Conservation (phyloP, 495 filamentous ascomycete genomes). For the Podospora australis region DNA sequence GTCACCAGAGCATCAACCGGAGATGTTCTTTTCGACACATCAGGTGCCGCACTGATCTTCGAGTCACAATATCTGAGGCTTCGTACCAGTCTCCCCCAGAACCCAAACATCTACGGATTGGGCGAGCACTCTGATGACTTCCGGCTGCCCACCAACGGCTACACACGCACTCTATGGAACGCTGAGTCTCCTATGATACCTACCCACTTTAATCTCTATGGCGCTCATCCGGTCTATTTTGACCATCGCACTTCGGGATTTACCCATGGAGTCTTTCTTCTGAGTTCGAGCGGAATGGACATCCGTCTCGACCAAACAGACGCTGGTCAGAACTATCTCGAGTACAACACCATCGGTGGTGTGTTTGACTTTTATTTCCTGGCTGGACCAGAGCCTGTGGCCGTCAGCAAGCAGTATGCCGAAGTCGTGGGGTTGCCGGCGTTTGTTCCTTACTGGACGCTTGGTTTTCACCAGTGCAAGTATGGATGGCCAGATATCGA, state of each 20-base stretch:
- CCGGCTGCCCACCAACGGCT: conserved; percentile 59
- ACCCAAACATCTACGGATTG: conserved; percentile 70
- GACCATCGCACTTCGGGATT: conserved; percentile 61
- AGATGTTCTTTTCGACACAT: conserved; percentile 75
- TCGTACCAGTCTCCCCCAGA: conserved; percentile 57
- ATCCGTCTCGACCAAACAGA: conserved; percentile 64
- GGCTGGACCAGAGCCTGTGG: conserved; percentile 63
- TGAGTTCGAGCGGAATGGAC: conserved; percentile 86
- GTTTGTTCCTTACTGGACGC: conserved; percentile 82
- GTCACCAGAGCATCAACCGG: conserved; percentile 53
- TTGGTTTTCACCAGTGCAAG: conserved; percentile 81
- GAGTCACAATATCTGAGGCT: conserved; percentile 71
- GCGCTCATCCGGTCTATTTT: conserved; percentile 78
- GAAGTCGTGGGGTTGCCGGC: conserved; percentile 61
- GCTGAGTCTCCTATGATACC: conserved; percentile 60
- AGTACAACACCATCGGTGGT: conserved; percentile 79
- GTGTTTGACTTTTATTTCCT: conserved; percentile 84
- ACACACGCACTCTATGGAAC: conserved; percentile 76
- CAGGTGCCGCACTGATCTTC: conserved; percentile 64
- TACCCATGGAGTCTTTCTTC: conserved; percentile 80
- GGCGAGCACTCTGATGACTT: conserved; percentile 75
- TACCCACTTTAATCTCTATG: conserved; percentile 62
- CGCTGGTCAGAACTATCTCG: conserved; percentile 61
- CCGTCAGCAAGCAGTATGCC: conserved; percentile 69
- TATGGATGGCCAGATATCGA: conserved; percentile 73